Conservation (phyloP, 306 rosid species). For the Cercis canadensis region DNA sequence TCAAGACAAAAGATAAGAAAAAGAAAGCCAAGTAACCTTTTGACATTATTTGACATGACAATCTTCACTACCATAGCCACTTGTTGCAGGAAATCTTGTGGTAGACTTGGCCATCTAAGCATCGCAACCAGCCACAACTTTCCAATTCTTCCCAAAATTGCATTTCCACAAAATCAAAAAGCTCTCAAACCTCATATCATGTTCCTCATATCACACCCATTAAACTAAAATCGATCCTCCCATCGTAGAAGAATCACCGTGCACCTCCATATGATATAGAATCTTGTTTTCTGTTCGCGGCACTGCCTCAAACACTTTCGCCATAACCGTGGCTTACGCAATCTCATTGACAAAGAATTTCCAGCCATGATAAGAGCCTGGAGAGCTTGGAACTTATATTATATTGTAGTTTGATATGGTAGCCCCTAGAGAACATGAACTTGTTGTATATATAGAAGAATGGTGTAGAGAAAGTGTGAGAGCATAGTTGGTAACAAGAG, state of each 20-base stretch:
- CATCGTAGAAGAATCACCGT: constrained; percentile 60
- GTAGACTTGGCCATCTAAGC: constrained; percentile 1
- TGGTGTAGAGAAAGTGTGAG: constrained; percentile 27
- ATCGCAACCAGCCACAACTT: neutral
- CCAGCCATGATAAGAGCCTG: constrained; percentile 44
- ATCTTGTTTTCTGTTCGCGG: constrained; percentile 56
- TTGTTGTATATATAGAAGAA: constrained; percentile 26
- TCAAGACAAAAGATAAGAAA: neutral
- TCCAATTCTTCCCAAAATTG: neutral
- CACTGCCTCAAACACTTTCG: constrained; percentile 49
- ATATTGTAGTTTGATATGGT: constrained; percentile 15
- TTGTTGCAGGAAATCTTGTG: constrained; percentile 6
- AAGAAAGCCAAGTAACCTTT: neutral
- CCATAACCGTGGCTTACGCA: constrained; percentile 43
- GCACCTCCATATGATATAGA: constrained; percentile 74
- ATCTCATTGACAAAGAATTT: constrained; percentile 33
- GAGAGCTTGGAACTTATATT: neutral
- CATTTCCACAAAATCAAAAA: neutral
- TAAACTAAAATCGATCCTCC: constrained; percentile 40
- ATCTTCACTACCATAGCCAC: constrained; percentile 19
- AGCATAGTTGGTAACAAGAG: constrained; percentile 43
- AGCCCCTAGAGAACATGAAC: constrained; percentile 7
- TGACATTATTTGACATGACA: neutral
- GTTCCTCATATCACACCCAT: neutral
- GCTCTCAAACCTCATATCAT: neutral